These are phyloP conservation scores for Mycena filopes DNA, from an alignment of 768 basidiomycete genomes.

Conservation along the genomic window DNA sequence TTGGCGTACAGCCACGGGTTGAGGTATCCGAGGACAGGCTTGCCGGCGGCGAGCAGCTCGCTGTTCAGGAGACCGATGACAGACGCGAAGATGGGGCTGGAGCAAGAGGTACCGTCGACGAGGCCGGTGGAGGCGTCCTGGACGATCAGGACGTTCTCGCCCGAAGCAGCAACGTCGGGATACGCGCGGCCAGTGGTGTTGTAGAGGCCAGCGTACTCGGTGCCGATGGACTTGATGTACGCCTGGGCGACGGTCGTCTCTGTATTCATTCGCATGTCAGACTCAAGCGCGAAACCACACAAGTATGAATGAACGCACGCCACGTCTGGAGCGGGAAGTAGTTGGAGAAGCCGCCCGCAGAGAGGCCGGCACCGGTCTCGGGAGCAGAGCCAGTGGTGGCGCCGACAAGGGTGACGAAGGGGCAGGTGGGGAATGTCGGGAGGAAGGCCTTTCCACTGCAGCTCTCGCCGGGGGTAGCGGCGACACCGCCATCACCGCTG, in stretches of 20 bases:
- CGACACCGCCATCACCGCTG: slow-evolving; percentile 58
- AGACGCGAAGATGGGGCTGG: slow-evolving; percentile 59
- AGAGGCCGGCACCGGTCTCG: slow-evolving; percentile 55
- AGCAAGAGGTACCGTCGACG: slow-evolving; percentile 58
- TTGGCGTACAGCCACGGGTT: slow-evolving; percentile 51
- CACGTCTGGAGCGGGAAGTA: slow-evolving; percentile 44
- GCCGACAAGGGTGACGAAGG: slow-evolving; percentile 49
- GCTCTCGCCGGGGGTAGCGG: slow-evolving; percentile 39
- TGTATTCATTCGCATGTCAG: not conserved
- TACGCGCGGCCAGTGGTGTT: slow-evolving; percentile 33
- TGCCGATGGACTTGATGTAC: slow-evolving; percentile 35
- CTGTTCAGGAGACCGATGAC: slow-evolving; percentile 59
- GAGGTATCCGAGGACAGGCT: slow-evolving; percentile 37
- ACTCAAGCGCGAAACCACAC: too few relatives aligned
- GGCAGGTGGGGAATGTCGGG: slow-evolving; percentile 59
- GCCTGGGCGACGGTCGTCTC: slow-evolving; percentile 20
- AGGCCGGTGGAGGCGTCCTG: slow-evolving; percentile 33
- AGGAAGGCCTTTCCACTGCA: slow-evolving; percentile 50
- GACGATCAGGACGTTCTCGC: slow-evolving; percentile 35
- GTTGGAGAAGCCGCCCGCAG: slow-evolving; percentile 64
- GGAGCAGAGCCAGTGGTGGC: slow-evolving; percentile 49
- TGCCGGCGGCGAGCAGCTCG: slow-evolving; percentile 47
- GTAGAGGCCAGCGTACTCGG: slow-evolving; percentile 25
- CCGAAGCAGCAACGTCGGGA: slow-evolving; percentile 60
- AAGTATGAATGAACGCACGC: slow-evolving; percentile 25